Base-by-base conservation (phyloP, 1,284 basidiomycete genomes). In the Apiotrichum gamsii region DNA sequence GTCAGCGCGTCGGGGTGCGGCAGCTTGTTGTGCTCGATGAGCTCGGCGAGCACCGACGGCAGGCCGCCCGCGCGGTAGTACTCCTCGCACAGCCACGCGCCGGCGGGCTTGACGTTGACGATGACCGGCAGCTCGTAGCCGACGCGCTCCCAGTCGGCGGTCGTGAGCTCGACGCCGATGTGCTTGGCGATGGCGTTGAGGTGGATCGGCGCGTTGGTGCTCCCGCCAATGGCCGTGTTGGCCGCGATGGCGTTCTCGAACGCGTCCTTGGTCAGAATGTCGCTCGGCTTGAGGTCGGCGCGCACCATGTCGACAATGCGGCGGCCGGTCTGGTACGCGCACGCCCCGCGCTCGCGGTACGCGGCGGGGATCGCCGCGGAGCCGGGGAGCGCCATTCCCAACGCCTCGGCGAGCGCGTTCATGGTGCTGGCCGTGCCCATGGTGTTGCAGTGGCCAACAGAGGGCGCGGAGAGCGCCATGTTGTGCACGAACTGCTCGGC, bases 171-270 rank as follows among this genome's bases (percentile, higher is more conserved):
- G 18, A 71, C 64, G 28, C 67, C 67, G 18, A 71, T 64, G 44
- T 69, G 67, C 57, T 71, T 71, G 31, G 69, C 69, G 15, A 71
- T 52, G 13, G 69, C 69, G 37, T 61, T 65, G 35, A 71, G 49
- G 52, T 71, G 67, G 39, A 71, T 67, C 0, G 66, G 67, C 6
- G 90, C 85, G 67, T 96, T 96, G 10, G 91, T 96, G 5, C 89
- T 93, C 8, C 90, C 90, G 39, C 87, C 93, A 16, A 94, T 79
- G 39, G 90, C 78, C 60, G 86, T 90, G 42, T 87, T 79, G 37
- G 89, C 77, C 10, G 84, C 81, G 53, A 96, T 90, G 15, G 90
- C 91, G 62, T 96, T 95, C 64, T 94, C 75, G 74, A 96, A 93
- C 1, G 91, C 89, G 35, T 83, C 78, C 33, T 85, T 85, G 14